Base-by-base conservation (phyloP, 176 grass and related monocot species). In the Cocos nucifera region DNA sequence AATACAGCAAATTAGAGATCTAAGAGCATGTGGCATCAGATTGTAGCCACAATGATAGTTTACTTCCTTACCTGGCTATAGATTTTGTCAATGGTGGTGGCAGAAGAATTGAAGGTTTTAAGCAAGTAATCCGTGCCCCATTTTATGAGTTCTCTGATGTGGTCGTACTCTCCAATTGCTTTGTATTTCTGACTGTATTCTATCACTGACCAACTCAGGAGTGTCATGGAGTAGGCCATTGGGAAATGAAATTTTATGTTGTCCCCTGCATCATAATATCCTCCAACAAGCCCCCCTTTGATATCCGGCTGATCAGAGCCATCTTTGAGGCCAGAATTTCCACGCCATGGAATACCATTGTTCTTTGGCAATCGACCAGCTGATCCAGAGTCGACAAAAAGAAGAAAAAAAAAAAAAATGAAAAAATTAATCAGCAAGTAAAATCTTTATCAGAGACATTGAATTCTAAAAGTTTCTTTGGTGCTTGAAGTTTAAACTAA, bases 211-310 rank as follows among this genome's bases (percentile, higher is more conserved):
- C 93, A 98, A 73, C 93, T 98, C 49, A 98, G 63, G 65, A 98
- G 8, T 15, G 87, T 98, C 93, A 98, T 92, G 54, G 93, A 98
- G 78, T 89, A 98, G 10, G 93, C 93, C 87, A 98, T 70, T 10
- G 93, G 93, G 66, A 98, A 98, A 57, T 98, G 84, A 84, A 98
- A 98, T 69, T 98, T 98, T 59, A 98, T 98, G 72, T 92, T 92
- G 72, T 98, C 93, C 17, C 93, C 93, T 71, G 93, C 87, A 48
- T 98, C 93, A 52, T 98, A 98, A 71, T 98, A 92, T 10, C 93
- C 93, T 12, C 93, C 93, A 4, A 98, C 84, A 6, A 98, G 85
- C 0, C 87, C 84, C 4, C 92, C 87, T 81, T 91, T 97, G 10
- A 92, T 76, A 65, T 88, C 84, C 6, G 61, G 20, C 50, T 50